Conservation (phyloP, 306 rosid genomes). For the Lupinus albus region DNA sequence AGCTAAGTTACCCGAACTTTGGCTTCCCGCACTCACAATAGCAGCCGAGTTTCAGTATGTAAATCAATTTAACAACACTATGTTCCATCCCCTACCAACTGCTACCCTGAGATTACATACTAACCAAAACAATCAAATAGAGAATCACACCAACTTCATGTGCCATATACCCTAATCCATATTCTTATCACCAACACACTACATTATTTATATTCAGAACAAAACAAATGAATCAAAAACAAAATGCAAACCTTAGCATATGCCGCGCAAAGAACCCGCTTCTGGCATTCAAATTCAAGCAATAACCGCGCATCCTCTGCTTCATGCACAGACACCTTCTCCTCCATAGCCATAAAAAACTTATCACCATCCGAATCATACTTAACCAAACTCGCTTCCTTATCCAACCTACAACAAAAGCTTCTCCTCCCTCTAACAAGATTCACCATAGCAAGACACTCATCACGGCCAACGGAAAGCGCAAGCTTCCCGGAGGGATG, state of each 20-base stretch:
- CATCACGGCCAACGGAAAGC: conserved; percentile 70
- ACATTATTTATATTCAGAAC: background rate
- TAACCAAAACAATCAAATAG: background rate
- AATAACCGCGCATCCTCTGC: conserved; percentile 82
- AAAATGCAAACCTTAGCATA: conserved; percentile 58
- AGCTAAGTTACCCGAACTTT: too few relatives aligned
- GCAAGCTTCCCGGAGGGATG: conserved; percentile 87
- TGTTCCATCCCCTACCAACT: too few relatives aligned
- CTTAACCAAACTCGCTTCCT: conserved; percentile 66
- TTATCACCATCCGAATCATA: conserved; percentile 59
- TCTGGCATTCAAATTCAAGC: conserved; percentile 59
- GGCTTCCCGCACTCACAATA: too few relatives aligned
- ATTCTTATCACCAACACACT: background rate
- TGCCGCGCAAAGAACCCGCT: conserved; percentile 62
- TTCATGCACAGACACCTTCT: conserved; percentile 66
- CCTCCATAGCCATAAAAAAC: conserved; percentile 69
- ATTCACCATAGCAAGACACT: conserved; percentile 80
- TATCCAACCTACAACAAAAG: conserved; percentile 67
- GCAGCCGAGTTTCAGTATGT: too few relatives aligned
- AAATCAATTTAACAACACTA: too few relatives aligned
- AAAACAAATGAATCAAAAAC: background rate
- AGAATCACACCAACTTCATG: background rate
- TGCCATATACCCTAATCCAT: background rate
- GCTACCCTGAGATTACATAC: background rate
- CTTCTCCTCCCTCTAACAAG: conserved; percentile 79